Evolutionary conservation across 208 protist species (phyloP).

Genomic region (Lotmaria passim): DNA sequence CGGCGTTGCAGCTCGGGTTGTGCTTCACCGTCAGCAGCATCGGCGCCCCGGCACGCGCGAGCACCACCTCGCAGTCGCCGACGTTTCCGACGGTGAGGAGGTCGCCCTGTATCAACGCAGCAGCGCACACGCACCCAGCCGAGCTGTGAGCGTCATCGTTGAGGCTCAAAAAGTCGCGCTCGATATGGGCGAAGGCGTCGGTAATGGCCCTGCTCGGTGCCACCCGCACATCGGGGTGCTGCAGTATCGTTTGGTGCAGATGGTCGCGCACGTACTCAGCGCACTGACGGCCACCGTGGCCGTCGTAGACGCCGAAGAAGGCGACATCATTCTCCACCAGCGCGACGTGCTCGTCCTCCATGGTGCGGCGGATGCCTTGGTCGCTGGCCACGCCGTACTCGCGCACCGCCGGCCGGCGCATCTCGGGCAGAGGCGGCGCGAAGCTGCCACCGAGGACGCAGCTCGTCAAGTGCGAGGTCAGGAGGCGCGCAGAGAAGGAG

Average conservation of each 20-base stretch:
- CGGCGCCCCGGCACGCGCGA: slow-evolving; percentile 63
- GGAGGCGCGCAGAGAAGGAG: slow-evolving; percentile 10
- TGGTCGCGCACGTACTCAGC: slow-evolving; percentile 71
- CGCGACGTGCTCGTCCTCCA: slow-evolving; percentile 81
- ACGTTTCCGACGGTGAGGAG: slow-evolving; percentile 82
- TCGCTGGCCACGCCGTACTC: slow-evolving; percentile 71
- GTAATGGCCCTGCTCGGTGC: slow-evolving; percentile 50
- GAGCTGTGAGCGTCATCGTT: slow-evolving; percentile 49
- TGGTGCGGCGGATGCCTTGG: slow-evolving; percentile 78
- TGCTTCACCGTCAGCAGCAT: slow-evolving; percentile 82
- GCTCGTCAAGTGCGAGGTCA: slow-evolving; percentile 10
- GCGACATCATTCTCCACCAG: slow-evolving; percentile 54
- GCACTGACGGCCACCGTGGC: slow-evolving; percentile 77
- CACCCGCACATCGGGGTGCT: slow-evolving; percentile 41
- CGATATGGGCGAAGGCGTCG: slow-evolving; percentile 78
- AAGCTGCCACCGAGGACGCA: slow-evolving; percentile 18
- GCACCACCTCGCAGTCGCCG: slow-evolving; percentile 84
- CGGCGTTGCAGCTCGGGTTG: slow-evolving; percentile 62
- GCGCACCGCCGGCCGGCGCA: slow-evolving; percentile 29
- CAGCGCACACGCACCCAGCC: slow-evolving; percentile 72
- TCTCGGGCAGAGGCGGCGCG: slow-evolving; percentile 17
- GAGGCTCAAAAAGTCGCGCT: slow-evolving; percentile 54
- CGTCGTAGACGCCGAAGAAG: slow-evolving; percentile 87
- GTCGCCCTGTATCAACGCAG: slow-evolving; percentile 62
- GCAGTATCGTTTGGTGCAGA: slow-evolving; percentile 64